phyloP scores from a whole-genome alignment of 1,139 yeast genomes.

The Taphrina populina region DNA sequence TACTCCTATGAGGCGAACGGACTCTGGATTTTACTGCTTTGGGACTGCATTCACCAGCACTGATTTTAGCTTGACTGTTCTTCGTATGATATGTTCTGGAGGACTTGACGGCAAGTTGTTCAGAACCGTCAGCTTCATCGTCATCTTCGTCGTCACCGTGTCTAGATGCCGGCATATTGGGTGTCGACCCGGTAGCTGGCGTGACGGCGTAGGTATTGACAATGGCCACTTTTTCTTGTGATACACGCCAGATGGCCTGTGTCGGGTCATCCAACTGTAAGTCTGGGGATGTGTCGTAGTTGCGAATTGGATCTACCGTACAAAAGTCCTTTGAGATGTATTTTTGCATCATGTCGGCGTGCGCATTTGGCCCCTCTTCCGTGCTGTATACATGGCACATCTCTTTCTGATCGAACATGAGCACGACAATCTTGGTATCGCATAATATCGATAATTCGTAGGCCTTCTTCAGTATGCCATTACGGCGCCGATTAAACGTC shows the following conservation, averaged over 20 bases:
- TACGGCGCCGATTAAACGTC: slow-evolving; percentile 37
- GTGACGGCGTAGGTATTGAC: slow-evolving; percentile 34
- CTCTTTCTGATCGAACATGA: slow-evolving; percentile 36
- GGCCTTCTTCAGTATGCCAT: slow-evolving; percentile 37
- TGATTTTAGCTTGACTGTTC: slow-evolving; percentile 10
- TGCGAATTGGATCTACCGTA: slow-evolving; percentile 35
- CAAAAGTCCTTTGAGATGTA: slow-evolving; percentile 33
- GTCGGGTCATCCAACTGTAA: slow-evolving; percentile 23
- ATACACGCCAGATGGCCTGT: slow-evolving; percentile 23
- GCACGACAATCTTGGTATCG: slow-evolving; percentile 35
- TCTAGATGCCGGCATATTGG: slow-evolving; percentile 2
- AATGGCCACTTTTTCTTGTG: slow-evolving; percentile 32
- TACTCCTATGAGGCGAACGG: slow-evolving; percentile 17
- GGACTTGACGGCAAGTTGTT: slow-evolving; percentile 33
- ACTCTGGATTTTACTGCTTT: not conserved
- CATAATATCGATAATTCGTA: slow-evolving; percentile 37
- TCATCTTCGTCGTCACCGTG: slow-evolving; percentile 31
- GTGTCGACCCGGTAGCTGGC: slow-evolving; percentile 18
- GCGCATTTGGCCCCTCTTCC: slow-evolving; percentile 11
- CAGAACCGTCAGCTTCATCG: slow-evolving; percentile 33
- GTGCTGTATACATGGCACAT: slow-evolving; percentile 36
- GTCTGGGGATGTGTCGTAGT: slow-evolving; percentile 31
- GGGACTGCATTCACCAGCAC: slow-evolving; percentile 13
- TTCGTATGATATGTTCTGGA: slow-evolving; percentile 33
- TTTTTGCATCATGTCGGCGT: slow-evolving; percentile 26